Evolutionary conservation across 345 rosid genomes (phyloP), one percentile per base, ranked within the genome.

Genomic region (Melaleuca quinquenervia): DNA sequence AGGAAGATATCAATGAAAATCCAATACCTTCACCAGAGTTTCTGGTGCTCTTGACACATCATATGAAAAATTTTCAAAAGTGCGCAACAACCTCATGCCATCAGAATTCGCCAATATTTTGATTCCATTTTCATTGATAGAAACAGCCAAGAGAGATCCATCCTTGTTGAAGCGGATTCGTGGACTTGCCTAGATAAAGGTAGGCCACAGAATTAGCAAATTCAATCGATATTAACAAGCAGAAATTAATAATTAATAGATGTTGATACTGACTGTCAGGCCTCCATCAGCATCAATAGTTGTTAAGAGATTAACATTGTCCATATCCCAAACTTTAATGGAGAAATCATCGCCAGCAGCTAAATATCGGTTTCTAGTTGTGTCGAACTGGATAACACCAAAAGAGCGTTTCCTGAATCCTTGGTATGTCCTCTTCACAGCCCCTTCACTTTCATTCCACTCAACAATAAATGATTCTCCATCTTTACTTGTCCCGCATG

Each of bases 311-410:
- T 86, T 88, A 53, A 70, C 78, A 88, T 87, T 91, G 64, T 94
- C 95, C 95, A 94, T 94, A 85, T 93, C 95, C 97, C 95, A 94
- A 64, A 93, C 90, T 83, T 94, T 94, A 50, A 94, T 89, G 88
- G 88, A 90, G 84, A 88, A 89, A 52, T 94, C 97, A 85, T 93
- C 97, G 50, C 94, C 95, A 83, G 92, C 95, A 82, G 94, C 97
- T 82, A 94, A 90, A 87, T 92, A 91, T 74, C 90, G 89, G 80
- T 94, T 94, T 86, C 89, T 90, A 45, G 95, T 93, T 58, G 95
- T 93, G 83, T 93, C 97, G 84, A 93, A 93, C 87, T 92, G 93
- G 55, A 94, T 93, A 86, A 93, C 94, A 51, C 91, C 94, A 11
- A 85, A 82, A 60, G 95, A 93, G 8, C 87, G 89, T 87, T 92